Base-by-base conservation (phyloP, 2,329 filamentous ascomycete genomes). In the Penicillium sp. region DNA sequence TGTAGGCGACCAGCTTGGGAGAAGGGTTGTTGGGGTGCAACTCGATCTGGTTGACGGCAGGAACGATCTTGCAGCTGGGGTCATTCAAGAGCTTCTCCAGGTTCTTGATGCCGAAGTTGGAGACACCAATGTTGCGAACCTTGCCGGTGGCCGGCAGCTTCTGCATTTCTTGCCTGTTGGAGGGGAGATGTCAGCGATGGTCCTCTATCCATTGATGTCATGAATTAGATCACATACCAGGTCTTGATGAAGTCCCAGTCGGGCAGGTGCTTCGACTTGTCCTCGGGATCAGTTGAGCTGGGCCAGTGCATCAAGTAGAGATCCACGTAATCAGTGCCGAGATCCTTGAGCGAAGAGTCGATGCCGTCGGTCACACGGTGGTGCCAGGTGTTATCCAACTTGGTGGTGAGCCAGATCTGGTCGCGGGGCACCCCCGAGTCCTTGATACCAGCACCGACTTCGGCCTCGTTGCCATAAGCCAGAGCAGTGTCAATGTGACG, bases 161-260 rank as follows among this genome's bases (percentile, higher is more conserved):
- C 61, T 75, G 72, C 66, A 71, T 56, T 46, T 70, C 68, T 62
- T 71, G 67, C 69, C 42, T 45, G 16, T 30, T 3, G 7, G 2
- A 22, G 8, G 18, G 5, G 12, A 11, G 18, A 13, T 13, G 16
- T 45, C 18, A 39, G 42, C 42, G 12, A 30, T 12, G 2, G 6
- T 19, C 19, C 7, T 11, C 27, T 18, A 10, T 3, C 11, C 4
- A 16, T 10, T 9, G 14, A 30, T 25, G 5, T 2, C 1, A 7
- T 18, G n/a, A 12, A 1, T 18, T 6, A 18, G 28, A 11, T 30
- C 13, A 45, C 42, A 30, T 45, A 45, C 42, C 80, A 95, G 22
- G 89, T 93, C 72, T 93, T 83, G 61, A 87, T 77, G 71, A 88
- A 92, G 74, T 89, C 80, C 88, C 88, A 92, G 74, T 89, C 87